Conservation (phyloP, 75 land plant species). For the Cryptomeria japonica region DNA sequence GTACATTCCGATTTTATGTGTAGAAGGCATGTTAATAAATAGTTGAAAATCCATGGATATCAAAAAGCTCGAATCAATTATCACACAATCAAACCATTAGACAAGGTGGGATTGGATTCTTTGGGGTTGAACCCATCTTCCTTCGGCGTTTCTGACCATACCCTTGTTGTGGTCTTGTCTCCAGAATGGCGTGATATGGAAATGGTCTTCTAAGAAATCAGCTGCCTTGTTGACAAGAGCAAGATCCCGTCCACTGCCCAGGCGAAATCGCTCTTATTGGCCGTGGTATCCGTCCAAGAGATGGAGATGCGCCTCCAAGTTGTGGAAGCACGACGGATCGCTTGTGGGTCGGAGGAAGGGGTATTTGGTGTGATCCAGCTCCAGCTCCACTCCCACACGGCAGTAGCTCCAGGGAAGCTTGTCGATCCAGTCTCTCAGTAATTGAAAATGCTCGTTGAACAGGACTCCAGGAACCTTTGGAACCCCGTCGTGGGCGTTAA, state of each 20-base stretch:
- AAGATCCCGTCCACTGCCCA: constrained; percentile 36
- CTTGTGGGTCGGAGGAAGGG: constrained; percentile 38
- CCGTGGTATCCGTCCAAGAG: constrained; percentile 75
- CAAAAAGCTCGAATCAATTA: too few relatives aligned
- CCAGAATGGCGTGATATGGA: constrained; percentile 48
- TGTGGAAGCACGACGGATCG: constrained; percentile 41
- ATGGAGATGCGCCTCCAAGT: constrained; percentile 76
- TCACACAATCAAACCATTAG: too few relatives aligned
- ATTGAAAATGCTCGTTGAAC: constrained; percentile 36
- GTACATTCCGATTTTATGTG: too few relatives aligned
- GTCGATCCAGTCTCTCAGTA: constrained; percentile 12
- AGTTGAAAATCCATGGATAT: too few relatives aligned
- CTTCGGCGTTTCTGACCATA: constrained; percentile 34
- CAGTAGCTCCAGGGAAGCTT: constrained; percentile 46
- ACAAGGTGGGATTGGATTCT: too few relatives aligned
- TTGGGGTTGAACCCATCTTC: constrained; percentile 47
- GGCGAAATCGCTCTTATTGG: constrained; percentile 17
- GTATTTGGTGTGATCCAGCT: constrained; percentile 39
- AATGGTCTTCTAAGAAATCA: constrained; percentile 42
- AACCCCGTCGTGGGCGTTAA: constrained; percentile 52
- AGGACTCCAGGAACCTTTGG: constrained; percentile 59
- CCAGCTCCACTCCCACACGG: constrained; percentile 61
- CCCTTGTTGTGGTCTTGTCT: constrained; percentile 66
- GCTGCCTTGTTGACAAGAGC: constrained; percentile 65
- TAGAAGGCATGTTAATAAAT: too few relatives aligned